phyloP scores from a whole-genome alignment of 2,329 filamentous ascomycete species.

The Knufia petricola region DNA sequence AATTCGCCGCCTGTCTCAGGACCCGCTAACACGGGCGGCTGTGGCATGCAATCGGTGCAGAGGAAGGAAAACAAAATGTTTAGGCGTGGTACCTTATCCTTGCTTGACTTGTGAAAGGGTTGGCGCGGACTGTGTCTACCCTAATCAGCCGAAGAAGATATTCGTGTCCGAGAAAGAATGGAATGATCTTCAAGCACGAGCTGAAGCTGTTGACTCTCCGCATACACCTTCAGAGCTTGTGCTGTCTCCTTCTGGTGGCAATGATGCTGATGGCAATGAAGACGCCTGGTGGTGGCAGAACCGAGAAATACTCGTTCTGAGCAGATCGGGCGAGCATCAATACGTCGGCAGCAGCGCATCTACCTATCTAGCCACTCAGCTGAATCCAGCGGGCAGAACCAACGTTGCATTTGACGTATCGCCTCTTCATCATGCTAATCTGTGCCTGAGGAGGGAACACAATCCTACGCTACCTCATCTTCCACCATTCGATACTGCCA shows the following conservation, averaged over 20 bases:
- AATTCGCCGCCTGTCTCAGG: conserved; percentile 11
- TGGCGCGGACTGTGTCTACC: conserved; percentile 28
- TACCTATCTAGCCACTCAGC: conserved; percentile 29
- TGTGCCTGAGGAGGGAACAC: conserved; percentile 24
- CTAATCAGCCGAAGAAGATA: conserved; percentile 30
- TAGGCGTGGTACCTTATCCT: conserved; percentile 28
- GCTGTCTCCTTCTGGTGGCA: conserved; percentile 18
- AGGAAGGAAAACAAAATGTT: conserved; percentile 29
- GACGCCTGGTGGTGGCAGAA: conserved; percentile 34
- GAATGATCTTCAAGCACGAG: conserved; percentile 28
- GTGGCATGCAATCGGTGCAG: conserved; percentile 30
- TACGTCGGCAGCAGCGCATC: conserved; percentile 29
- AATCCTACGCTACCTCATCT: conserved; percentile 30
- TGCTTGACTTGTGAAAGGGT: conserved; percentile 29
- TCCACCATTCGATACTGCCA: conserved; percentile 43
- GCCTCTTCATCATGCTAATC: conserved; percentile 29
- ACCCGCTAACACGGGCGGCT: conserved; percentile 11
- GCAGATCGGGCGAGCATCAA: conserved; percentile 29
- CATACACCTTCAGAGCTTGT: not conserved
- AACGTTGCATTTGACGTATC: conserved; percentile 30
- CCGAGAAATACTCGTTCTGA: conserved; percentile 29
- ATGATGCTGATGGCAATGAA: conserved; percentile 24
- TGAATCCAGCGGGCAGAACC: conserved; percentile 26
- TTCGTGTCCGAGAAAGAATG: conserved; percentile 30
- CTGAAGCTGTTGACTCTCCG: conserved; percentile 17